These are phyloP conservation scores for Tagetes patula DNA, from an alignment of 129 eudicot genomes.

Conservation along the genomic window DNA sequence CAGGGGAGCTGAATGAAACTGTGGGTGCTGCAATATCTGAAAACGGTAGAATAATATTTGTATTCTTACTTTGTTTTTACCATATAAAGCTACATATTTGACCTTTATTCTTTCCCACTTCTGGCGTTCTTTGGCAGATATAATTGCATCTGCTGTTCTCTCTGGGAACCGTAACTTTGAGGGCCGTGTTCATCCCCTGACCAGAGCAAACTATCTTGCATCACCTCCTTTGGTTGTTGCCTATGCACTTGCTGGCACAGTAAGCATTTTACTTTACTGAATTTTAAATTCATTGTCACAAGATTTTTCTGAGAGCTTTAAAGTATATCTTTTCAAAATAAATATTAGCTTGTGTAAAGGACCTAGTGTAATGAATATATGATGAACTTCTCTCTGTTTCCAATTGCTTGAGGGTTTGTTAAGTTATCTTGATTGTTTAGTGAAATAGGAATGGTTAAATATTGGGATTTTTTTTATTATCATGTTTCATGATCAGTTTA, in stretches of 20 bases:
- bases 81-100: background rate
- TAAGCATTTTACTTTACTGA: constrained; percentile 27
- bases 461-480: background rate
- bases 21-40: constrained; percentile 76
- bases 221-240: constrained; percentile 97
- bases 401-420: background rate
- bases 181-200: constrained; percentile 92
- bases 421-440: background rate
- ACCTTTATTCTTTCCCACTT: background rate
- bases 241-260: constrained; percentile 98
- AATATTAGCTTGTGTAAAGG: constrained; percentile 1
- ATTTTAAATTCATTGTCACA: background rate
- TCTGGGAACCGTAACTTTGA: constrained; percentile 94
- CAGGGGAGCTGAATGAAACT: constrained; percentile 81
- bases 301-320: background rate
- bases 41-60: constrained; percentile 47
- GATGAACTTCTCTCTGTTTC: constrained; percentile 1
- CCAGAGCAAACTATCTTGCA: constrained; percentile 96
- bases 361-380: constrained; percentile 8
- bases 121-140: constrained; percentile 47
- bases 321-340: background rate
- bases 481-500: background rate
- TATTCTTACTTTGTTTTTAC: background rate
- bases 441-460: background rate
- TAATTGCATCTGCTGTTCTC: constrained; percentile 90